phyloP scores from a whole-genome alignment of 495 filamentous ascomycete species.

The Talaromyces borbonicus region DNA sequence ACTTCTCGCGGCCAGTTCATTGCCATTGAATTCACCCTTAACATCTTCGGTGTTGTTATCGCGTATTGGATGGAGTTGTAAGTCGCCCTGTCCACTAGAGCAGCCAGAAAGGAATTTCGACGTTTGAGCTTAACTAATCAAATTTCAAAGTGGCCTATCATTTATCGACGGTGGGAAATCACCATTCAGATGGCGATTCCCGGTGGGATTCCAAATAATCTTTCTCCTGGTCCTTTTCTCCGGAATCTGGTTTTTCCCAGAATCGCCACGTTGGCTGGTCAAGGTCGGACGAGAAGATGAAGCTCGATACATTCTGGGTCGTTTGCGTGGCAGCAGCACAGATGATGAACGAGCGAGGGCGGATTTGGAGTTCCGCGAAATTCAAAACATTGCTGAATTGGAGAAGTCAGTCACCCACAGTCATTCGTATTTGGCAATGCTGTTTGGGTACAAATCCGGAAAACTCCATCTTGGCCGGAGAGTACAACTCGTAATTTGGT shows the following conservation, averaged over 20 bases:
- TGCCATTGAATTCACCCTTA: constrained; percentile 63
- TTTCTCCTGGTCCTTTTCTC: constrained; percentile 44
- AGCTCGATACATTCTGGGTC: constrained; percentile 50
- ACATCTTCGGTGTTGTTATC: constrained; percentile 64
- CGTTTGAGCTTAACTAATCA: constrained; percentile 14
- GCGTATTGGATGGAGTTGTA: constrained; percentile 67
- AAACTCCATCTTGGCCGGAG: constrained; percentile 56
- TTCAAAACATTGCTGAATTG: constrained; percentile 45
- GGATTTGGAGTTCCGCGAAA: constrained; percentile 55
- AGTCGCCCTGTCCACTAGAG: constrained; percentile 10
- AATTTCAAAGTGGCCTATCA: constrained; percentile 37
- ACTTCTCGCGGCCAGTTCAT: constrained; percentile 62
- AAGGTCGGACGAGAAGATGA: constrained; percentile 54
- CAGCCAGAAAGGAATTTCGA: neutral
- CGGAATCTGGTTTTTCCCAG: constrained; percentile 53
- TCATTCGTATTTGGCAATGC: constrained; percentile 51
- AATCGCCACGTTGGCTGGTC: constrained; percentile 55
- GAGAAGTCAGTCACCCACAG: constrained; percentile 41
- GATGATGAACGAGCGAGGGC: constrained; percentile 41
- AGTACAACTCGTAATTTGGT: constrained; percentile 60
- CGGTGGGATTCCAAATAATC: constrained; percentile 62
- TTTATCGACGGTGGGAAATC: constrained; percentile 46
- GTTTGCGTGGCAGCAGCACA: constrained; percentile 48
- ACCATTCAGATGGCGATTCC: constrained; percentile 56
- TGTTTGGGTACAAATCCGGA: constrained; percentile 52